Base-by-base conservation (phyloP, 73 alveolate species). In the Paramecium sonneborni region DNA sequence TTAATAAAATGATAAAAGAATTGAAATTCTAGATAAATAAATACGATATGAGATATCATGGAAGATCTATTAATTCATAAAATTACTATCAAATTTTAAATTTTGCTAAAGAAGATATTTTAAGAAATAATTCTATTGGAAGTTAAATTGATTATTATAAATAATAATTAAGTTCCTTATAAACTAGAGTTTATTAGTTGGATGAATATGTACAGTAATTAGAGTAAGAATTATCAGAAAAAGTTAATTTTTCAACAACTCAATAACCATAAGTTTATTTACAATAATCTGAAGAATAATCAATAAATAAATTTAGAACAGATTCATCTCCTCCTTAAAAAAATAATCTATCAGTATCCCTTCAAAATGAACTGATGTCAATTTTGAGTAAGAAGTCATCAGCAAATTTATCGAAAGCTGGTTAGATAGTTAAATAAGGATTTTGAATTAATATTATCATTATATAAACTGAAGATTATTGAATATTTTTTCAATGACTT, bases 341-440 rank as follows among this genome's bases (percentile, higher is more conserved):
- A 35, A 72, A 72, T 15, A 72, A 38, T 72, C 32, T 72, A 72
- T 72, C 86, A 34, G 57, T 32, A 4, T 72, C 86, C 35, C 24
- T 72, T 8, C 28, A 72, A 18, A 72, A 72, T 72, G 86, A 72
- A 72, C 26, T 72, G 57, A 38, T 72, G 58, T 35, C 55, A 35
- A 72, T 72, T 38, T 38, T 72, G 55, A 72, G 57, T 37, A 72
- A 72, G 35, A 72, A 72, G 20, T 72, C 86, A 14, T 72, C 86
- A 35, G 32, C 38, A 5, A 35, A 35, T 35, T 35, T 72, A 72
- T 62, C 48, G 2, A 62, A 38, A 72, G 57, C 57, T 34, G 86
- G 86, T 28, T 38, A 72, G 35, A 72, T 72, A 72, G 86, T 72
- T 72, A 72, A 72, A 72, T 35, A 72, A 72, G 86, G 67, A 72